Conservation (phyloP, 352 stramenopile species). For the Phytophthora aleatoria region DNA sequence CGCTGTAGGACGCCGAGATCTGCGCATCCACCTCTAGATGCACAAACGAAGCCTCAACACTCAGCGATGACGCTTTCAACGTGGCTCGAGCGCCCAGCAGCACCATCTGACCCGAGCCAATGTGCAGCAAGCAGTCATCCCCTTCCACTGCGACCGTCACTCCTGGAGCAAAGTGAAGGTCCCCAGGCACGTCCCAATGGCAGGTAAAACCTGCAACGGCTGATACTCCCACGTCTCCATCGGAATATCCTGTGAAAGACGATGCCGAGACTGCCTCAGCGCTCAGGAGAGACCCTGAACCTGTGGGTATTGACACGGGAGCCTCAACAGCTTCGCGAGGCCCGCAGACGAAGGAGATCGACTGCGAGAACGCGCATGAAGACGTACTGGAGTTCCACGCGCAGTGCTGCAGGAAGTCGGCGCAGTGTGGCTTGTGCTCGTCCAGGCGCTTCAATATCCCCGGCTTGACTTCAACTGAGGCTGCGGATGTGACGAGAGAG, state of each 20-base stretch:
- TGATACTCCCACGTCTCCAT: slow-evolving; percentile 4
- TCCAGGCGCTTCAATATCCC: slow-evolving; percentile 9
- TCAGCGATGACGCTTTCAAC: slow-evolving; percentile 51
- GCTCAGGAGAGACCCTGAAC: slow-evolving; percentile 12
- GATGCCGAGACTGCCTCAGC: not conserved
- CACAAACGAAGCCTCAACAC: slow-evolving; percentile 67
- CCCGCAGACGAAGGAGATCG: slow-evolving; percentile 51
- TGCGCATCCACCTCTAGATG: slow-evolving; percentile 48
- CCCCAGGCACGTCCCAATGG: slow-evolving; percentile 65
- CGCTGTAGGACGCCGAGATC: slow-evolving; percentile 44
- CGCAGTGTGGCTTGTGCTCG: slow-evolving; percentile 43
- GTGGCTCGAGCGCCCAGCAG: slow-evolving; percentile 38
- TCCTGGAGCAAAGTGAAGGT: slow-evolving; percentile 45
- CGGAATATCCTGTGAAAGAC: slow-evolving; percentile 10
- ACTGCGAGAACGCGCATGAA: slow-evolving; percentile 55
- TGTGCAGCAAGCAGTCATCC: slow-evolving; percentile 58
- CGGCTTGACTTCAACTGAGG: slow-evolving; percentile 5
- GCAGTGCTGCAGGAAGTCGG: slow-evolving; percentile 48
- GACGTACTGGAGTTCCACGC: slow-evolving; percentile 52
- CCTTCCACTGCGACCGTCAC: slow-evolving; percentile 49
- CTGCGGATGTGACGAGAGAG: not conserved
- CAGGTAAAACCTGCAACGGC: slow-evolving; percentile 44
- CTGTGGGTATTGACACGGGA: slow-evolving; percentile 2
- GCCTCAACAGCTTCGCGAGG: slow-evolving; percentile 11
- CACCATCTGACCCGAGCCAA: slow-evolving; percentile 63